Conservation (phyloP, 1,139 yeast species). For the Lodderomyces jiufengensis region DNA sequence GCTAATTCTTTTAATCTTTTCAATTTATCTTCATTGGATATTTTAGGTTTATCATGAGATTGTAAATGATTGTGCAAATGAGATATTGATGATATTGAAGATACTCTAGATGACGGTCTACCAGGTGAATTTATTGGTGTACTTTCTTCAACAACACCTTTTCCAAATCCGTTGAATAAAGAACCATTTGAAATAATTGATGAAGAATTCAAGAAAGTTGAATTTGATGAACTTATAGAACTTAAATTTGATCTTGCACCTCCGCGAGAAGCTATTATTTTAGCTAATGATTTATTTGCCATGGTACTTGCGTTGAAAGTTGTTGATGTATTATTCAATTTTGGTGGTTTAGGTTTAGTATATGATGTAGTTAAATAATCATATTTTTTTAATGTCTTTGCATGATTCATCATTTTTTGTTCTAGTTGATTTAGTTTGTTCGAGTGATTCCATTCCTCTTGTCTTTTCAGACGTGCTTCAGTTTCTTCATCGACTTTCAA, state of each 20-base stretch:
- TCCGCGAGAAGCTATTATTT: conserved; percentile 7
- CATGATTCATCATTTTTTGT: conserved; percentile 24
- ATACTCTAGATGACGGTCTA: conserved; percentile 15
- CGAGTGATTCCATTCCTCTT: neutral
- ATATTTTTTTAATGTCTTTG: conserved; percentile 28
- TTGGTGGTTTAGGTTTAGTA: conserved; percentile 2
- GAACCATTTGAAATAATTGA: conserved; percentile 20
- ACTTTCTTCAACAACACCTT: conserved; percentile 40
- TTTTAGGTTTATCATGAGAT: neutral
- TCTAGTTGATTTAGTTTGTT: conserved; percentile 19
- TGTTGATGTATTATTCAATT: conserved; percentile 8
- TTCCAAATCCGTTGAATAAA: conserved; percentile 35
- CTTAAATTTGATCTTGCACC: neutral
- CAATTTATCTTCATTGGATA: conserved; percentile 18
- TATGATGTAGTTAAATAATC: conserved; percentile 24
- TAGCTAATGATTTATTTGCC: conserved; percentile 9
- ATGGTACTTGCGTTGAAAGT: conserved; percentile 10
- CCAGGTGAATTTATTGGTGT: conserved; percentile 36
- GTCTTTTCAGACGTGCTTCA: neutral
- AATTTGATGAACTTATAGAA: conserved; percentile 7
- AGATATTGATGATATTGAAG: conserved; percentile 9
- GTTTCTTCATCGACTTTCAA: neutral
- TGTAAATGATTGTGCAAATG: neutral
- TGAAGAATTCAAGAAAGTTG: conserved; percentile 22
- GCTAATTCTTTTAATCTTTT: conserved; percentile 38